Conservation (phyloP, 2,329 filamentous ascomycete genomes). For the Metarhizium rileyi region DNA sequence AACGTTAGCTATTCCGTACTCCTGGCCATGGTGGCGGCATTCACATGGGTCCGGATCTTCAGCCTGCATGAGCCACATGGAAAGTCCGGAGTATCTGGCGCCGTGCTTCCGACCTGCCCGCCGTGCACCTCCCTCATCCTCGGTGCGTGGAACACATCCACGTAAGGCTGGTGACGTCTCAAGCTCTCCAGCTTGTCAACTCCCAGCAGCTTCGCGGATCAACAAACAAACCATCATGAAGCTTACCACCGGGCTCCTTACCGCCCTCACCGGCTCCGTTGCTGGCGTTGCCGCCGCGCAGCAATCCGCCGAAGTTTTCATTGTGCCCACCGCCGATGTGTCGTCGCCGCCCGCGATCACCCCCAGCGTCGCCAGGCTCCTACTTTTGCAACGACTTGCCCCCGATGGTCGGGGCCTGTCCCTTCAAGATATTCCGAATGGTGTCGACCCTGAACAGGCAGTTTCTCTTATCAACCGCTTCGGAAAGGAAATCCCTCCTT, state of each 20-base stretch:
- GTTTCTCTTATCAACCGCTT: conserved; percentile 50
- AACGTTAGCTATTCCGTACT: not conserved
- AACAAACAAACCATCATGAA: conserved; percentile 29
- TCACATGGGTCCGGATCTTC: not conserved
- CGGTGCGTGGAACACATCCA: conserved; percentile 1
- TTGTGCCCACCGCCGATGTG: conserved; percentile 30
- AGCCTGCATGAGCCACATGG: not conserved
- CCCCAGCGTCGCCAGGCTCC: conserved; percentile 44
- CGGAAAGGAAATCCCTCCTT: conserved; percentile 38
- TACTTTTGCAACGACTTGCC: conserved; percentile 48
- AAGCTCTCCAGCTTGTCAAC: conserved; percentile 13
- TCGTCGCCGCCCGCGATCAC: conserved; percentile 33
- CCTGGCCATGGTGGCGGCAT: not conserved
- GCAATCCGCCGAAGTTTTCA: conserved; percentile 42
- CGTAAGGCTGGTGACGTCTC: conserved; percentile 21
- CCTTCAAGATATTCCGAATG: conserved; percentile 34
- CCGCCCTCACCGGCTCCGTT: conserved; percentile 27
- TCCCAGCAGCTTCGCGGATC: conserved; percentile 24
- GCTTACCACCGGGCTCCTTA: conserved; percentile 30
- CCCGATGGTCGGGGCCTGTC: conserved; percentile 37
- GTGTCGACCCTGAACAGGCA: conserved; percentile 33
- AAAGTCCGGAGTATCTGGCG: conserved; percentile 7
- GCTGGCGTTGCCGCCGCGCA: conserved; percentile 29
- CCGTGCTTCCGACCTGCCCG: conserved; percentile 6
- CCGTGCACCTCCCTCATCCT: not conserved